Evolutionary conservation across 495 filamentous ascomycete species (phyloP), one percentile per base, ranked within the genome.

Genomic region (Jackrogersella minutella): DNA sequence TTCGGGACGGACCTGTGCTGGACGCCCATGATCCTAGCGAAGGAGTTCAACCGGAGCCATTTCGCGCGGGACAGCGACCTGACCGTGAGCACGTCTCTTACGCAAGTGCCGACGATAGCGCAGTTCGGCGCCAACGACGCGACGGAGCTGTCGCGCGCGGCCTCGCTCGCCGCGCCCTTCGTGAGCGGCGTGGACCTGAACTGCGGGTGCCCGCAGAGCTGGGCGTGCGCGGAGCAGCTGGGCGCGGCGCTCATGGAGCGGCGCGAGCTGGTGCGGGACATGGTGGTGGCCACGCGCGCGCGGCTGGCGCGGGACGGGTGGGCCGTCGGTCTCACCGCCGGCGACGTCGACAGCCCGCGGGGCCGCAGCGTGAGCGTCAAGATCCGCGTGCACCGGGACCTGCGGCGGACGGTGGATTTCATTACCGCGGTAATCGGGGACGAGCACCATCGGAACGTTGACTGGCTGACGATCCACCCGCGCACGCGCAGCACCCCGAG

Each of bases 1-100:
- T 89, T 87, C 71, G 81, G 81, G 31, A 83, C 85, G 13, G 88
- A 90, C 69, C 72, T 90, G 16, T 84, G 83, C 62, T 90, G 87
- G 80, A 90, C 88, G 5, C 88, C 88, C 36, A 90, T 90, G 88
- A 86, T 90, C 64, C 77, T 90, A 28, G 87, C 88, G 40, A 90
- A 90, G 69, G 88, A 90, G 74, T 90, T 90, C 71, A 87, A 88
- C 70, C 78, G 88, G 21, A 86, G 77, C 66, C 60, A 69, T 5
- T 72, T 82, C 49, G 88, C 88, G 34, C 78, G 88, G 56, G 83
- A 88, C 62, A 85, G 82, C 71, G 87, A 85, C 80, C 66, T 80
- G 11, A 66, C 77, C 67, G 36, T 69, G 33, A 57, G 58, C 9
- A 30, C 58, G 19, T 55, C 30, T 46, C 30, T 13, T 16, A 24